Evolutionary conservation across 2,329 filamentous ascomycete species (phyloP).

Genomic region (Aspergillus viridinutans): DNA sequence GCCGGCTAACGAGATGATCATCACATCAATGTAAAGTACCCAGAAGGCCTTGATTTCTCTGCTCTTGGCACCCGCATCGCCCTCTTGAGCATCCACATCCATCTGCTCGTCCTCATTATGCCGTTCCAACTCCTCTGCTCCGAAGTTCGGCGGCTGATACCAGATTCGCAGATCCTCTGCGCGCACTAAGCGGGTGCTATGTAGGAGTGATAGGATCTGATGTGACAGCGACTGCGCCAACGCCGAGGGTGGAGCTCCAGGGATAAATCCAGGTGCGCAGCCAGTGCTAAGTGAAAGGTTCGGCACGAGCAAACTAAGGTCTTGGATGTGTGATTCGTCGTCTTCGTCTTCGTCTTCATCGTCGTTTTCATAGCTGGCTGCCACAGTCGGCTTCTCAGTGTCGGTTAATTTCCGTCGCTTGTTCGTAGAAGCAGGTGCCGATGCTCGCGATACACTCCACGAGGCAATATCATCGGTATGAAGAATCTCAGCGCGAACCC

Average conservation of each 20-base stretch:
- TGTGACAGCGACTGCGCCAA: slow-evolving; percentile 83
- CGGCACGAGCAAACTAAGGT: slow-evolving; percentile 72
- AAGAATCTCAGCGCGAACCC: slow-evolving; percentile 81
- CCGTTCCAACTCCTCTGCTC: slow-evolving; percentile 25
- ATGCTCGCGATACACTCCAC: slow-evolving; percentile 37
- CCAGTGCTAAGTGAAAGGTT: slow-evolving; percentile 92
- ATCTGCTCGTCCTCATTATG: slow-evolving; percentile 44
- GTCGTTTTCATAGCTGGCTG: slow-evolving; percentile 22
- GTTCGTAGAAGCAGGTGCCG: slow-evolving; percentile 34
- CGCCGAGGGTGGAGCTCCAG: slow-evolving; percentile 73
- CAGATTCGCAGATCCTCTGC: slow-evolving; percentile 69
- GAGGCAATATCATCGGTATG: slow-evolving; percentile 67
- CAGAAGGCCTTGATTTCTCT: slow-evolving; percentile 76
- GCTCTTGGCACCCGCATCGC: slow-evolving; percentile 21
- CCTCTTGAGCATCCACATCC: slow-evolving; percentile 45
- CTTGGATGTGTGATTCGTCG: slow-evolving; percentile 45
- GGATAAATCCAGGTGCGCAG: slow-evolving; percentile 78
- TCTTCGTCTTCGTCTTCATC: slow-evolving; percentile 46
- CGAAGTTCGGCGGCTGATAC: slow-evolving; percentile 50
- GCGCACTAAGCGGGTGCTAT: slow-evolving; percentile 64
- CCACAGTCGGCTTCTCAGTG: slow-evolving; percentile 11
- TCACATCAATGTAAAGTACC: slow-evolving; percentile 91
- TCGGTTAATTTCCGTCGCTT: slow-evolving; percentile 28
- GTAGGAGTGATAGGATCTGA: slow-evolving; percentile 70
- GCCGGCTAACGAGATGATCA: slow-evolving; percentile 89